These are phyloP conservation scores for Bacterosira constricta DNA, from an alignment of 108 stramenopile species.

Conservation along the genomic window DNA sequence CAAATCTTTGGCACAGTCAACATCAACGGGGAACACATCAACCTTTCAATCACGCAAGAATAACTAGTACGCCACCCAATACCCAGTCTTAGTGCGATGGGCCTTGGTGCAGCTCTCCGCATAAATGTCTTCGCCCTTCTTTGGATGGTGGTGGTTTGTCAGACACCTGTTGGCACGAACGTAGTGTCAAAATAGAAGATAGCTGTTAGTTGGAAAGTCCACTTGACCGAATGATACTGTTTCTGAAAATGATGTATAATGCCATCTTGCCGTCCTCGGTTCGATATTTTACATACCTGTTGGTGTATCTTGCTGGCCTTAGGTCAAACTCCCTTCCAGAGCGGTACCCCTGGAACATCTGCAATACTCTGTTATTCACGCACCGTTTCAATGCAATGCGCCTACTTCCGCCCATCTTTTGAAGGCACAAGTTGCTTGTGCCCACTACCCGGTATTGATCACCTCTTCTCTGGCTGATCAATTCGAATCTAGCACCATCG, in stretches of 20 bases:
- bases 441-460: too few relatives aligned
- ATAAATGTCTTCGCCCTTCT: neutral
- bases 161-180: neutral
- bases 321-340: neutral
- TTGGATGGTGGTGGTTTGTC: neutral
- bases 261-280: neutral
- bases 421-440: too few relatives aligned
- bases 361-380: too few relatives aligned
- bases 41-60: too few relatives aligned
- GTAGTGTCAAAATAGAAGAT: neutral
- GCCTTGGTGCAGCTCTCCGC: neutral
- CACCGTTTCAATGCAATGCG: too few relatives aligned
- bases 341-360: too few relatives aligned
- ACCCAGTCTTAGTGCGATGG: neutral
- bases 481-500: neutral
- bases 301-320: neutral
- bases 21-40: too few relatives aligned
- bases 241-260: too few relatives aligned
- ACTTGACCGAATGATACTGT: neutral
- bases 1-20: too few relatives aligned
- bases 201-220: neutral
- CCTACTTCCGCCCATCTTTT: too few relatives aligned
- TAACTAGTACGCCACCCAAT: neutral
- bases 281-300: too few relatives aligned
- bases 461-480: too few relatives aligned